A percentile compares a stretch with the other conserved stretches of the same genome.
Evolutionary conservation across 345 rosid species (phyloP).

Genomic region (Euclidium syriacum): DNA sequence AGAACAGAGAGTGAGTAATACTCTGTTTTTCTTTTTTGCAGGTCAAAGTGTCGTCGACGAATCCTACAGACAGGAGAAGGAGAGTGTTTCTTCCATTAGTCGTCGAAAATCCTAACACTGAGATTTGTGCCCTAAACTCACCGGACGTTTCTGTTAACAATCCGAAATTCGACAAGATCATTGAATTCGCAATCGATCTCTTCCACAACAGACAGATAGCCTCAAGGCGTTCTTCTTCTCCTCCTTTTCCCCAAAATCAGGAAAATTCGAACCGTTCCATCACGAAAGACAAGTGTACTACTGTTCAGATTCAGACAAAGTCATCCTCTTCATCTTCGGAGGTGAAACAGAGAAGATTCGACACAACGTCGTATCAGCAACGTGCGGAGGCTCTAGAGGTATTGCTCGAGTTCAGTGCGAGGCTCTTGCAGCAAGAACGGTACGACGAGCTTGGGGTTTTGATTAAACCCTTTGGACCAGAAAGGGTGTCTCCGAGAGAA

Average conservation of each 20-base stretch:
- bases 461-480: slow-evolving; percentile 88
- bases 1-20: slow-evolving; percentile 9
- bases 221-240: slow-evolving; percentile 38
- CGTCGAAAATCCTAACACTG: slow-evolving; percentile 31
- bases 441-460: slow-evolving; percentile 84
- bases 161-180: slow-evolving; percentile 85
- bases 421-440: slow-evolving; percentile 65
- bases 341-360: slow-evolving; percentile 54
- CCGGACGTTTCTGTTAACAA: slow-evolving; percentile 83
- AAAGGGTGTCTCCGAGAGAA: slow-evolving; percentile 89
- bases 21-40: slow-evolving; percentile 29
- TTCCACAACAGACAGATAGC: slow-evolving; percentile 32
- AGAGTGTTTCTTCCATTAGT: slow-evolving; percentile 72
- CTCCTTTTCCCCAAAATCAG: too few species aligned
- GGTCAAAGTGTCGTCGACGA: slow-evolving; percentile 41
- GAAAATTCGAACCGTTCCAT: slow-evolving; percentile 41
- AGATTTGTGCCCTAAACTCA: slow-evolving; percentile 38
- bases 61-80: slow-evolving; percentile 41
- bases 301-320: slow-evolving; percentile 44
- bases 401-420: slow-evolving; percentile 86
- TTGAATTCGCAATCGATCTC: slow-evolving; percentile 64
- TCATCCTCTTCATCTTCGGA: slow-evolving; percentile 52
- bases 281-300: slow-evolving; percentile 82
- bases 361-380: slow-evolving; percentile 86
- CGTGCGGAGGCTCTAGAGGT: slow-evolving; percentile 98